Evolutionary conservation across 129 eudicot species (phyloP), one percentile per base, ranked within the genome.

Genomic region (Erigeron canadensis): DNA sequence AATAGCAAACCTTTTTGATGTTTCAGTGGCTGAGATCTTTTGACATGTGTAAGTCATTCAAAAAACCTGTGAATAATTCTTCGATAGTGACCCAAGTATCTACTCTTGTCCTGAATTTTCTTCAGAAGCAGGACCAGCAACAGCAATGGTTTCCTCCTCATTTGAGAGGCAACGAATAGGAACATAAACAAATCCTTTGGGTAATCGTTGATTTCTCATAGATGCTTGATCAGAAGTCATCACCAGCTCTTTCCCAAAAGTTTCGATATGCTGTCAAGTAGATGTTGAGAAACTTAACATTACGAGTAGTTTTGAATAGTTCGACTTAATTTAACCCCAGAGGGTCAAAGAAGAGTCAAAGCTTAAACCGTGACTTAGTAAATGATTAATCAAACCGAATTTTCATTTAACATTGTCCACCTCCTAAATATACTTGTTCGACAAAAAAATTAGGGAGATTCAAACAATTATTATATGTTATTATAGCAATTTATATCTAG

Each of bases 221-320:
- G 89, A 85, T 28, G 98, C 98, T 74, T 94, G 97, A 76, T 94
- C 98, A 22, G 98, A 89, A 19, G 98, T 94, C 98, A 94, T 94
- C 63, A 89, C 78, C 55, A 87, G 66, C 81, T 94, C 98, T 61
- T 89, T 89, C 77, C 80, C 91, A 53, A 94, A 86, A 5, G 97
- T 84, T 74, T 94, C 98, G 0, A 74, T 63, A 78, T 79, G 90
- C 96, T 89, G 91, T 56, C 67, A 67, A 55, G 67, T 16, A 48
- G 46, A 71, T 10, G 15, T 21, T 12, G 21, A 21, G 11, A 18
- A 57, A 6, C 21, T 57, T 57, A 47, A 12, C 5, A 47, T 11
- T 47, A 28, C 34, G 34, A 28, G 34, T 28, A 28, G 34, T 28
- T 28, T 28, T 1, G 3, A 28, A 28, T 28, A 28, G 34, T 28